Conservation (phyloP, 352 stramenopile species). For the Globisporangium irregulare region DNA sequence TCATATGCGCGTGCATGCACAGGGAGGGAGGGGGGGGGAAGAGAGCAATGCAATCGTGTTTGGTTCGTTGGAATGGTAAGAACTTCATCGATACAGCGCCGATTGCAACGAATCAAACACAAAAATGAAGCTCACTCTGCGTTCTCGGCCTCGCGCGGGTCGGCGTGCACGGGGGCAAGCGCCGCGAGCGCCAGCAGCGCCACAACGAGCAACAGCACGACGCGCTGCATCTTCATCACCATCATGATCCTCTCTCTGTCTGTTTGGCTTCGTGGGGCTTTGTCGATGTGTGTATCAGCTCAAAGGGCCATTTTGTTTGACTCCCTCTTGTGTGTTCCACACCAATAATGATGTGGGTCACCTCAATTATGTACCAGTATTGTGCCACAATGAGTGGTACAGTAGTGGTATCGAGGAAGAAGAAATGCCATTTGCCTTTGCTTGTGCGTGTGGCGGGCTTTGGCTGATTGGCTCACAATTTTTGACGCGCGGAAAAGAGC, state of each 20-base stretch:
- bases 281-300: neutral
- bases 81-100: neutral
- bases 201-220: slow-evolving; percentile 30
- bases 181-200: slow-evolving; percentile 29
- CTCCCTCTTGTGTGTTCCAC: neutral
- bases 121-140: slow-evolving; percentile 40
- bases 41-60: neutral
- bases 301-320: neutral
- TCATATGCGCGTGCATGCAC: neutral
- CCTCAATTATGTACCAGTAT: neutral
- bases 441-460: neutral
- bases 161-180: slow-evolving; percentile 20
- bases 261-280: slow-evolving; percentile 1
- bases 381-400: neutral
- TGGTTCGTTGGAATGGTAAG: neutral
- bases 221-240: slow-evolving; percentile 21
- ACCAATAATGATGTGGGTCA: neutral
- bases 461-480: neutral
- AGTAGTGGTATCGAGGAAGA: neutral
- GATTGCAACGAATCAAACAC: neutral
- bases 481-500: slow-evolving; percentile 3
- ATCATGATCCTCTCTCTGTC: neutral
- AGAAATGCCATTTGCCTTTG: neutral
- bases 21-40: neutral
- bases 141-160: slow-evolving; percentile 61